These are phyloP conservation scores for Xylariaceae sp. DNA, from an alignment of 2,329 filamentous ascomycete species.

Conservation along the genomic window DNA sequence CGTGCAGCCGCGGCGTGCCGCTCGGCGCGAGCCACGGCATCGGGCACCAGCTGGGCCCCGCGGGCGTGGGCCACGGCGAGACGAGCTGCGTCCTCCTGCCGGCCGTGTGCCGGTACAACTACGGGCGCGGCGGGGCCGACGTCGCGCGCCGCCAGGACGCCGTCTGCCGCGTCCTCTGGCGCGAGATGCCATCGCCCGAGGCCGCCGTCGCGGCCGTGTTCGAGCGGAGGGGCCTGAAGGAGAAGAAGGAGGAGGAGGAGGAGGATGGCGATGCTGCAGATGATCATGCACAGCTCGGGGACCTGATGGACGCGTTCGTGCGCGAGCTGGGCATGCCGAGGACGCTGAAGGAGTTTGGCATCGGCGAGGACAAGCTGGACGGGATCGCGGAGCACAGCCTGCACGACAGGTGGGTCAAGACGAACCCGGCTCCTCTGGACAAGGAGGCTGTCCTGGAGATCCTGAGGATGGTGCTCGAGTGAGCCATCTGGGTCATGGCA, in stretches of 20 bases:
- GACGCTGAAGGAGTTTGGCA: constrained; percentile 41
- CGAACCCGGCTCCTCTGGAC: constrained; percentile 42
- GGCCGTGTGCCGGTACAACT: constrained; percentile 49
- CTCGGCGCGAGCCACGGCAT: constrained; percentile 42
- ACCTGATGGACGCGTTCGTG: constrained; percentile 44
- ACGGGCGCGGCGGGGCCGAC: constrained; percentile 30
- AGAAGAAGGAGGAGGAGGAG: constrained; percentile 16
- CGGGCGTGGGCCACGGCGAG: constrained; percentile 53
- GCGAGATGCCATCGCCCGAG: constrained; percentile 24
- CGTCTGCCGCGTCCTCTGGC: constrained; percentile 33
- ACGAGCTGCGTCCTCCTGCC: constrained; percentile 50
- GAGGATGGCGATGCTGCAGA: constrained; percentile 6
- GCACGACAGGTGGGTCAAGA: constrained; percentile 40
- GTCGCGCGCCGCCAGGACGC: constrained; percentile 32
- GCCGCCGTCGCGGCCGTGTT: constrained; percentile 25
- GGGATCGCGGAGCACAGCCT: constrained; percentile 41
- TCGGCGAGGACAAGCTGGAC: constrained; percentile 40
- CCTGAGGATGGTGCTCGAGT: too few species aligned
- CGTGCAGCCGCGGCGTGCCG: constrained; percentile 32
- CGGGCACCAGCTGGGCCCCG: constrained; percentile 44
- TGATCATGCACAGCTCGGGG: constrained; percentile 37
- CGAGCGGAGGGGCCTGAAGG: constrained; percentile 13
- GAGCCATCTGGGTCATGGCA: too few species aligned
- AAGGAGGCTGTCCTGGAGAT: constrained; percentile 43
- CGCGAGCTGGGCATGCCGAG: constrained; percentile 46